Evolutionary conservation across 208 protist species (phyloP).

Genomic region (Crithidia bombi): DNA sequence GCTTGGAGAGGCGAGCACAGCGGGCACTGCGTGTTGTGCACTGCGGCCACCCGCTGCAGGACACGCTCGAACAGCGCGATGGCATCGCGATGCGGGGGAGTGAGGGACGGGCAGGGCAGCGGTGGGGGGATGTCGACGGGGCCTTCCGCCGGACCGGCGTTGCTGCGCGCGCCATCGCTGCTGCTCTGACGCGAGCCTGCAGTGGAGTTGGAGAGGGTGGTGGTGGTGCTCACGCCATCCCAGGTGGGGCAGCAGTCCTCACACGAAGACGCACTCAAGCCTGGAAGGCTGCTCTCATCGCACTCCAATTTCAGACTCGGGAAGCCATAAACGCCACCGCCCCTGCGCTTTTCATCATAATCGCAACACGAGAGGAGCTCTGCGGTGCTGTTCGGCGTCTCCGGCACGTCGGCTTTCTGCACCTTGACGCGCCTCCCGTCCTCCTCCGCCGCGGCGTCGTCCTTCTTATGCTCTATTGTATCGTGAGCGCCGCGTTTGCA

Average conservation of each 20-base stretch:
- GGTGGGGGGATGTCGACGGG: neutral
- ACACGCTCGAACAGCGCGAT: constrained; percentile 4
- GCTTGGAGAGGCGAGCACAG: constrained; percentile 19
- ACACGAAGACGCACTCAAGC: neutral
- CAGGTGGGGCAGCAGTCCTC: neutral
- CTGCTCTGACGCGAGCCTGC: neutral
- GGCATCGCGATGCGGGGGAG: neutral
- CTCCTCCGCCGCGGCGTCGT: too few relatives aligned
- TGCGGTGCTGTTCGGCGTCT: too few relatives aligned
- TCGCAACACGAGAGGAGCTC: neutral
- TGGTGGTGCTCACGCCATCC: neutral
- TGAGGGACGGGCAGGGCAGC: neutral
- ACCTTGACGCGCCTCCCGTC: neutral
- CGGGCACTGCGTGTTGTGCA: constrained; percentile 13
- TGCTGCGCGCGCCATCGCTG: neutral
- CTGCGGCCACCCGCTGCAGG: neutral
- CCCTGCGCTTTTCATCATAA: neutral
- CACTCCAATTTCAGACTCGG: neutral
- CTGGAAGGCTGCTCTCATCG: neutral
- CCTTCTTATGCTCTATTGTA: neutral
- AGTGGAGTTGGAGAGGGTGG: neutral
- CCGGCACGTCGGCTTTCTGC: neutral
- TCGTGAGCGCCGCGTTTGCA: constrained; percentile 12
- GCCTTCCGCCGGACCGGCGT: neutral
- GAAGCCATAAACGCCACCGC: neutral